Percentiles rank a stretch among this genome's conserved stretches.
These are phyloP conservation scores for Geranomyces variabilis DNA, from an alignment of 192 early-diverging fungal species.

Conservation along the genomic window DNA sequence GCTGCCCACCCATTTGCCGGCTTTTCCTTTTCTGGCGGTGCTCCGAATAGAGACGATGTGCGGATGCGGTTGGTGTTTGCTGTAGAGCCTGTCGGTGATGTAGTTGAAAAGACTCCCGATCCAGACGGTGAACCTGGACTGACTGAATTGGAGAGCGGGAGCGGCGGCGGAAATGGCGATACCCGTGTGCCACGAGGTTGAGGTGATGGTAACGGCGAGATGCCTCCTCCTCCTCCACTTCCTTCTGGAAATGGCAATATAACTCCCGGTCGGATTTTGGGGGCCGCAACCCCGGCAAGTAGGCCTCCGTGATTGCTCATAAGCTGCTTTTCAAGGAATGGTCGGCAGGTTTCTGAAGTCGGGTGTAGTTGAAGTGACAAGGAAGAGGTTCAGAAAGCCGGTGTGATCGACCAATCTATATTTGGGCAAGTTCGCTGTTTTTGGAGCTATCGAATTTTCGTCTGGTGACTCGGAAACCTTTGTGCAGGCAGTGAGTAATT, in stretches of 20 bases:
- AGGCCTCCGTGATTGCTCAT: slow-evolving; percentile 3
- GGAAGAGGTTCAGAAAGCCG: too few relatives aligned
- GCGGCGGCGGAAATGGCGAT: slow-evolving; percentile 5
- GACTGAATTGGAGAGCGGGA: not conserved
- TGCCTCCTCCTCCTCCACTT: too few relatives aligned
- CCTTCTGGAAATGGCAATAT: not conserved
- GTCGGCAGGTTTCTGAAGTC: not conserved
- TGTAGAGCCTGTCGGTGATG: slow-evolving; percentile 5
- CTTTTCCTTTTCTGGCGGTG: not conserved
- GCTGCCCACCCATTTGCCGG: not conserved
- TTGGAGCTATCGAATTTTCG: too few relatives aligned
- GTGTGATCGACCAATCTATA: too few relatives aligned
- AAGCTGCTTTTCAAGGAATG: not conserved
- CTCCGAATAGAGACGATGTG: not conserved
- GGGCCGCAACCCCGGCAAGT: not conserved
- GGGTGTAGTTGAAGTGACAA: too few relatives aligned
- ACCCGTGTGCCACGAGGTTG: not conserved
- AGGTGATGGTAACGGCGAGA: not conserved
- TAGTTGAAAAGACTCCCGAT: not conserved
- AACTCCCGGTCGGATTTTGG: not conserved
- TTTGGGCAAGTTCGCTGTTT: too few relatives aligned
- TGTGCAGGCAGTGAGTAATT: too few relatives aligned
- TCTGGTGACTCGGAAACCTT: too few relatives aligned
- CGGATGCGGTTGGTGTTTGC: slow-evolving; percentile 3
- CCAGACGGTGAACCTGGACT: not conserved